Percentiles rank a stretch among this genome's conserved stretches.
Evolutionary conservation across 176 grass and related monocot genomes (phyloP).

Genomic region (Aegilops speltoides): DNA sequence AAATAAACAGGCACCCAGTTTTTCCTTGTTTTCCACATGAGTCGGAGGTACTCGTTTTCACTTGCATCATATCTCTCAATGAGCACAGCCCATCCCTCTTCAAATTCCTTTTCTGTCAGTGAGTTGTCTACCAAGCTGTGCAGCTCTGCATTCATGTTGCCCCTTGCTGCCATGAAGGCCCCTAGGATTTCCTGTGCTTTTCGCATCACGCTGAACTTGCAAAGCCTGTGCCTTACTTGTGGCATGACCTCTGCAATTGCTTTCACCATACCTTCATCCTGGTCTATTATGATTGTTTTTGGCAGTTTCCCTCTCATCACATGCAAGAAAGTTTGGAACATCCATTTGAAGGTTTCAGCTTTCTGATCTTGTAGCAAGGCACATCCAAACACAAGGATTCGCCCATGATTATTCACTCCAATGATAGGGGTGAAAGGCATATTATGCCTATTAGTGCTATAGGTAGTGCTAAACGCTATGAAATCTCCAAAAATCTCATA

Average conservation of each 20-base stretch:
- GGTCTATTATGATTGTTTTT: conserved; percentile 12
- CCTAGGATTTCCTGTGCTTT: conserved; percentile 21
- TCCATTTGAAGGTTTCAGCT: conserved; percentile 26
- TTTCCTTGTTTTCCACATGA: conserved; percentile 32
- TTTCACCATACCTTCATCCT: conserved; percentile 23
- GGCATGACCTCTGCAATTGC: conserved; percentile 26
- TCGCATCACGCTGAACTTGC: conserved; percentile 19
- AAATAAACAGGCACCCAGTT: conserved; percentile 33
- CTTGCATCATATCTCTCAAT: conserved; percentile 21
- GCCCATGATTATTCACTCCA: conserved; percentile 26
- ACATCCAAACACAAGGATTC: conserved; percentile 22
- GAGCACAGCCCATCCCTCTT: conserved; percentile 23
- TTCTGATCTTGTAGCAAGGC: conserved; percentile 18
- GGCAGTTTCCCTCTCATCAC: conserved; percentile 32
- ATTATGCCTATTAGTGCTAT: conserved; percentile 18
- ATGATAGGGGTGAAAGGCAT: conserved; percentile 32
- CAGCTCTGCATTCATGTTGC: not conserved
- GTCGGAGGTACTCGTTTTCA: conserved; percentile 20
- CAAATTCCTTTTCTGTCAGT: conserved; percentile 16
- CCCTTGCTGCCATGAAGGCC: not conserved
- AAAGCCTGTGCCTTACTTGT: not conserved
- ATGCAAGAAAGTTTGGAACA: conserved; percentile 21
- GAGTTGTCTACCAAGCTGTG: not conserved
- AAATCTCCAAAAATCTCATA: conserved; percentile 20
- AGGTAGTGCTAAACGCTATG: conserved; percentile 2